A percentile compares a stretch with the other conserved stretches of the same genome.
These are phyloP conservation scores for Pyrenula aspistea DNA, from an alignment of 495 filamentous ascomycete species.

Conservation along the genomic window DNA sequence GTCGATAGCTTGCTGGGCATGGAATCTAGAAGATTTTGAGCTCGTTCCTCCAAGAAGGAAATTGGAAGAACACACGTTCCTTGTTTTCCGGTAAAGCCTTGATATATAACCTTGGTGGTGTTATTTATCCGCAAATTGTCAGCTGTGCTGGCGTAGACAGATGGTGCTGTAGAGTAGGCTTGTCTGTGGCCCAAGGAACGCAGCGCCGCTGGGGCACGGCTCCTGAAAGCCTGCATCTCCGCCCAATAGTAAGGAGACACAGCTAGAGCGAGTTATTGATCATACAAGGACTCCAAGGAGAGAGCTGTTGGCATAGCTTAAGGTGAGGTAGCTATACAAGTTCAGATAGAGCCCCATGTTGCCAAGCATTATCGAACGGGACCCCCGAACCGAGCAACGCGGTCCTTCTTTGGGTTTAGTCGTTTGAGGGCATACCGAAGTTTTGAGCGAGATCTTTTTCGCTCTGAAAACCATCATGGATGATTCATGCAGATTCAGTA, in stretches of 20 bases:
- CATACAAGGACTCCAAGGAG: slow-evolving; percentile 4
- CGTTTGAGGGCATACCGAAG: too few species aligned
- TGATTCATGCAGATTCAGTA: too few species aligned
- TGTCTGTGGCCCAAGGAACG: slow-evolving; percentile 43
- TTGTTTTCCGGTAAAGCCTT: slow-evolving; percentile 97
- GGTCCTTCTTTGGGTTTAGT: too few species aligned
- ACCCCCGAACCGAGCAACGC: too few species aligned
- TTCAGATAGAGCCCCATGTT: too few species aligned
- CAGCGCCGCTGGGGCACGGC: slow-evolving; percentile 35
- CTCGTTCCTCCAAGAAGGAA: neutral
- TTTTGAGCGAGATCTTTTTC: too few species aligned
- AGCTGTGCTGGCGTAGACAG: slow-evolving; percentile 69
- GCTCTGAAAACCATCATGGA: too few species aligned
- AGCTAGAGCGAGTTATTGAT: slow-evolving; percentile 9
- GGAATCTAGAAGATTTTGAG: slow-evolving; percentile 53
- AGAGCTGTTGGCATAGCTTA: neutral
- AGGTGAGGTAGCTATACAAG: too few species aligned
- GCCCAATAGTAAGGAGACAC: slow-evolving; percentile 10
- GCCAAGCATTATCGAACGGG: too few species aligned
- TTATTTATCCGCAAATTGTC: slow-evolving; percentile 84
- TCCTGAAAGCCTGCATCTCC: slow-evolving; percentile 43
- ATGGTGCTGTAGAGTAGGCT: slow-evolving; percentile 53
- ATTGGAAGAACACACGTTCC: slow-evolving; percentile 65
- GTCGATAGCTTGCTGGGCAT: slow-evolving; percentile 94
- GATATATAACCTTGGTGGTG: slow-evolving; percentile 89